Evolutionary conservation across 495 filamentous ascomycete genomes (phyloP), one percentile per base, ranked within the genome.

Genomic region (Podospora pseudopauciseta): DNA sequence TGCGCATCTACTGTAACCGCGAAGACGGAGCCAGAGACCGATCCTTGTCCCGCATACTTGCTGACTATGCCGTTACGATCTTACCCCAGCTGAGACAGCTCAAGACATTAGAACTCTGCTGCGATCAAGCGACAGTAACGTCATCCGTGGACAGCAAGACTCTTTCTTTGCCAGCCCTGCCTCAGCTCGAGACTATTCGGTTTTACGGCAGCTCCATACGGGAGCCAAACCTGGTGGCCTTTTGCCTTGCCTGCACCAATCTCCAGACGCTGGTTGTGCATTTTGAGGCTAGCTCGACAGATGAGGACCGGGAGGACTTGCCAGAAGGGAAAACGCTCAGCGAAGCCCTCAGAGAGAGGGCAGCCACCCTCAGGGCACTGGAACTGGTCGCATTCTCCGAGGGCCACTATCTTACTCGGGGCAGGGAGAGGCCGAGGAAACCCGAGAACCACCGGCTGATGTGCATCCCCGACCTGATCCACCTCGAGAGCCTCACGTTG

Each of bases 1-100:
- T 78, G 27, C 76, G 76, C 65, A 73, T 78, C 32, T 78, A 78
- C 67, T 78, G 76, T 70, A 72, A 78, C 60, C 28, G 76, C 20
- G 75, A 78, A 58, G 71, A 74, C 5, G 32, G 64, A 9, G 67
- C 65, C n/a, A 75, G 76, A 53, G 68, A 71, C 5, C 19, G 64
- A 26, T 71, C 70, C 11, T 69, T 74, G 16, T 68, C 75, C 3
- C 75, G 71, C 32, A 28, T 77, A 32, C 57, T 78, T 7, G 67
- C 73, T 26, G 75, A 78, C 68, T 70, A 71, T 54, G 70, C 72
- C 56, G 67, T 78, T 23, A 49, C 66, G 6, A 56, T 26, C 53
- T 61, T 77, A 27, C 66, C 69, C 0, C 26, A 66, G 15, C 65
- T 78, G 1, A 65, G 53, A 5, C 63, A 67, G 4, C 64, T 80